phyloP scores from a whole-genome alignment of 2,329 filamentous ascomycete genomes.

The Colletotrichum sp. region DNA sequence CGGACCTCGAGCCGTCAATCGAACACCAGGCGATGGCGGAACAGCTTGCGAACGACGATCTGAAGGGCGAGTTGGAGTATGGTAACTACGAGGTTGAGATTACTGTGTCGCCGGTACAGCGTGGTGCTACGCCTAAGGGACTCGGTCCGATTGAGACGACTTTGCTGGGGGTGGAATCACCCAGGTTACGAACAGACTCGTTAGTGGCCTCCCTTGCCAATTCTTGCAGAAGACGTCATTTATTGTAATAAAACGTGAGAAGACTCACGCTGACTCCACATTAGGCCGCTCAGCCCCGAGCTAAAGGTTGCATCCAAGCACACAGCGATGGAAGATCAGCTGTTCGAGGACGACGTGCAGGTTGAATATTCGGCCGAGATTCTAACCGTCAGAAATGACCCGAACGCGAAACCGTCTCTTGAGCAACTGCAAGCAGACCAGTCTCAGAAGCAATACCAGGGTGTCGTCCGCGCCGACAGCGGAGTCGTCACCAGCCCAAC shows the following conservation, averaged over 20 bases:
- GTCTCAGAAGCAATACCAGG: slow-evolving; percentile 24
- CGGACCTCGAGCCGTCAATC: slow-evolving; percentile 22
- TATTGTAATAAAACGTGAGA: slow-evolving; percentile 19
- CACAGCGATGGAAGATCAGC: slow-evolving; percentile 50
- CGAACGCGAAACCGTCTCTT: slow-evolving; percentile 44
- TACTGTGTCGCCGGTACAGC: not conserved
- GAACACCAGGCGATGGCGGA: not conserved
- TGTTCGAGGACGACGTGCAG: slow-evolving; percentile 47
- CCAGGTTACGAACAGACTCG: not conserved
- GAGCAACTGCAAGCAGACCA: slow-evolving; percentile 22
- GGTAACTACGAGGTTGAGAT: not conserved
- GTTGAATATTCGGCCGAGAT: slow-evolving; percentile 40
- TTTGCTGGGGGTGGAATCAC: not conserved
- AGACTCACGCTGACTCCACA: slow-evolving; percentile 38
- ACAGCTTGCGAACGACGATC: not conserved
- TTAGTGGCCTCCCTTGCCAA: slow-evolving; percentile 9
- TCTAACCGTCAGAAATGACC: slow-evolving; percentile 46
- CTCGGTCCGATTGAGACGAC: slow-evolving; percentile 9
- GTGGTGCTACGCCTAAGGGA: not conserved
- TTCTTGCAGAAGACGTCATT: not conserved
- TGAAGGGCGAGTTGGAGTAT: not conserved
- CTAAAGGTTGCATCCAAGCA: slow-evolving; percentile 53
- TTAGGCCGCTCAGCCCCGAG: slow-evolving; percentile 31
- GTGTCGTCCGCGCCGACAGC: slow-evolving; percentile 49
- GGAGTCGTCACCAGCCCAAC: slow-evolving; percentile 53